phyloP scores from a whole-genome alignment of 2,329 filamentous ascomycete species.

The Mycosphaerelloides madeirae region DNA sequence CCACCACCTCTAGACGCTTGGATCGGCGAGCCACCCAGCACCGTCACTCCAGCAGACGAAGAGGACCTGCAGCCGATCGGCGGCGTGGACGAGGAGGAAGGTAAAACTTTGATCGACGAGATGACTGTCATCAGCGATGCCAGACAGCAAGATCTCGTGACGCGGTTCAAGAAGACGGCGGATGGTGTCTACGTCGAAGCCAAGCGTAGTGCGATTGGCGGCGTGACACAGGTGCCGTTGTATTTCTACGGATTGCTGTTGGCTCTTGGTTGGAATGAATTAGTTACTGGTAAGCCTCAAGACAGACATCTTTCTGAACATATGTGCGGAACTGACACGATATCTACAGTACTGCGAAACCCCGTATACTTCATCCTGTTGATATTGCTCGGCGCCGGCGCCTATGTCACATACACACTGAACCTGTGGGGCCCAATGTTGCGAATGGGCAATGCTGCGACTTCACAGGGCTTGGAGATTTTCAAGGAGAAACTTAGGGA shows the following conservation, averaged over 20 bases:
- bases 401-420: slow-evolving; percentile 86
- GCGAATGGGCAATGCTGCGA: slow-evolving; percentile 89
- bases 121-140: slow-evolving; percentile 89
- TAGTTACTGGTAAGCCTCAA: slow-evolving; percentile 71
- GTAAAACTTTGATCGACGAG: slow-evolving; percentile 91
- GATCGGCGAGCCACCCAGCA: slow-evolving; percentile 71
- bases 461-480: slow-evolving; percentile 79
- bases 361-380: slow-evolving; percentile 88
- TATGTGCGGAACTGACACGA: slow-evolving; percentile 8
- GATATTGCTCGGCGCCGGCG: slow-evolving; percentile 67
- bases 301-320: not conserved
- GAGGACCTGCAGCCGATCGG: slow-evolving; percentile 86
- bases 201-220: slow-evolving; percentile 92
- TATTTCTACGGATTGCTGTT: slow-evolving; percentile 91
- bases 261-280: slow-evolving; percentile 97
- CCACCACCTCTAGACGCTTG: slow-evolving; percentile 79
- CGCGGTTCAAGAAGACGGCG: slow-evolving; percentile 96
- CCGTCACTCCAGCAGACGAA: slow-evolving; percentile 75
- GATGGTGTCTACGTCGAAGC: slow-evolving; percentile 98
- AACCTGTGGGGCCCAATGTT: slow-evolving; percentile 95
- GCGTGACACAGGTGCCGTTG: slow-evolving; percentile 85
- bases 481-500: slow-evolving; percentile 87
- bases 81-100: slow-evolving; percentile 81
- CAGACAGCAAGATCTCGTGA: slow-evolving; percentile 85
- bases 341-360: slow-evolving; percentile 73